These are phyloP conservation scores for Colletotrichum incanum DNA, from an alignment of 2,329 filamentous ascomycete genomes.

Conservation along the genomic window DNA sequence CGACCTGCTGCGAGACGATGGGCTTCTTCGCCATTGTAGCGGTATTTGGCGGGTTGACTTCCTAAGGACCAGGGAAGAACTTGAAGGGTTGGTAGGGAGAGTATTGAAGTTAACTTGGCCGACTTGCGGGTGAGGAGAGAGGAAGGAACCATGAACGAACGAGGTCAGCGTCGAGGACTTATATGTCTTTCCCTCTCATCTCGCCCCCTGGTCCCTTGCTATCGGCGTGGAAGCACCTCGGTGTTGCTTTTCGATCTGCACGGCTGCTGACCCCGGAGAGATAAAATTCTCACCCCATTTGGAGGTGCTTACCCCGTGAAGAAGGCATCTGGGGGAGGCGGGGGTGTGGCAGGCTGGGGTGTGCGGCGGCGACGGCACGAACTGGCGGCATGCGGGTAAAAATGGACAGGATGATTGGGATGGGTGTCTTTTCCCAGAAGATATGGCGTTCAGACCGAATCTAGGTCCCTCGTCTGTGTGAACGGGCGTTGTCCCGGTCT, in stretches of 20 bases:
- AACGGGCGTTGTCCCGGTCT: slow-evolving; percentile 11
- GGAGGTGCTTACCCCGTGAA: slow-evolving; percentile 33
- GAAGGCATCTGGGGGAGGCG: slow-evolving; percentile 29
- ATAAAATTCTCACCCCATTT: slow-evolving; percentile 34
- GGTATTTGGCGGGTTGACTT: slow-evolving; percentile 9
- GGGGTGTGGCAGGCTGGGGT: slow-evolving; percentile 43
- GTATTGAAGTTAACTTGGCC: slow-evolving; percentile 34
- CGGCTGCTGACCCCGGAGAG: slow-evolving; percentile 35
- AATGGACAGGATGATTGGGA: slow-evolving; percentile 44
- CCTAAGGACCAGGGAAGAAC: slow-evolving; percentile 18
- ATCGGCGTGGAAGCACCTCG: not conserved
- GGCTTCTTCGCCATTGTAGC: slow-evolving; percentile 41
- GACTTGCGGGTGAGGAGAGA: slow-evolving; percentile 36
- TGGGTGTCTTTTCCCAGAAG: slow-evolving; percentile 11
- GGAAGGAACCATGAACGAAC: not conserved
- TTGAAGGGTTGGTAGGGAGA: slow-evolving; percentile 11
- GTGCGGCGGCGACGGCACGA: slow-evolving; percentile 34
- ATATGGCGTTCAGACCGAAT: slow-evolving; percentile 2
- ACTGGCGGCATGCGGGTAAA: slow-evolving; percentile 45
- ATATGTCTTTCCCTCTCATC: slow-evolving; percentile 23
- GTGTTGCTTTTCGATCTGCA: slow-evolving; percentile 25
- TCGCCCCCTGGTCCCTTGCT: not conserved
- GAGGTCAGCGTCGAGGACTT: slow-evolving; percentile 23
- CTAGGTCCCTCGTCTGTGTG: slow-evolving; percentile 19
- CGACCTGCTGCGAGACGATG: slow-evolving; percentile 41